Percentiles rank a stretch among this genome's conserved stretches.
These are phyloP conservation scores for Tephrocybe sp. DNA, from an alignment of 768 basidiomycete species.

Conservation along the genomic window DNA sequence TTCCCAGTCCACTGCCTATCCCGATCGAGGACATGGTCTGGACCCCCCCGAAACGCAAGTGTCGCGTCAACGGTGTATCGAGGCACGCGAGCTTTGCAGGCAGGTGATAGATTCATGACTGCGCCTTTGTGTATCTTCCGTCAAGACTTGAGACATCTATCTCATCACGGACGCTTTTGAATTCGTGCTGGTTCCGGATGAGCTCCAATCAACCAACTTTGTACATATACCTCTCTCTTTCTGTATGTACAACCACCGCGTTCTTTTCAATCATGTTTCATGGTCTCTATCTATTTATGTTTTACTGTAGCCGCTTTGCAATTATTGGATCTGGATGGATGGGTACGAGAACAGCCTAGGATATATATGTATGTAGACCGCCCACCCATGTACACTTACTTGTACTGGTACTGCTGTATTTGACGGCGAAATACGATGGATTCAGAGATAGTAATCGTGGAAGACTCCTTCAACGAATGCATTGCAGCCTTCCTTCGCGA, in stretches of 20 bases:
- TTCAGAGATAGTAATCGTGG: too few species aligned
- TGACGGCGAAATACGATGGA: too few species aligned
- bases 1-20: constrained; percentile 54
- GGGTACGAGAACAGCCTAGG: neutral
- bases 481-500: too few species aligned
- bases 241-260: neutral
- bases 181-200: too few species aligned
- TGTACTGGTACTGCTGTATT: too few species aligned
- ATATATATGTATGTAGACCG: neutral
- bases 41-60: constrained; percentile 19
- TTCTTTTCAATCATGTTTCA: neutral
- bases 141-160: too few species aligned
- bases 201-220: too few species aligned
- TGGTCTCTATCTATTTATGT: neutral
- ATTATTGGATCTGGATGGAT: neutral
- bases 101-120: constrained; percentile 34
- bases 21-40: constrained; percentile 53
- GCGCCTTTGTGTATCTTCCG: too few species aligned
- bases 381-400: neutral
- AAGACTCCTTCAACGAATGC: too few species aligned
- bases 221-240: too few species aligned
- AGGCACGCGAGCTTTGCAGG: constrained; percentile 40
- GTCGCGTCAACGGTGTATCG: constrained; percentile 29
- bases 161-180: too few species aligned
- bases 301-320: neutral